phyloP scores from a whole-genome alignment of 345 rosid species.

The Passiflora organensis region DNA sequence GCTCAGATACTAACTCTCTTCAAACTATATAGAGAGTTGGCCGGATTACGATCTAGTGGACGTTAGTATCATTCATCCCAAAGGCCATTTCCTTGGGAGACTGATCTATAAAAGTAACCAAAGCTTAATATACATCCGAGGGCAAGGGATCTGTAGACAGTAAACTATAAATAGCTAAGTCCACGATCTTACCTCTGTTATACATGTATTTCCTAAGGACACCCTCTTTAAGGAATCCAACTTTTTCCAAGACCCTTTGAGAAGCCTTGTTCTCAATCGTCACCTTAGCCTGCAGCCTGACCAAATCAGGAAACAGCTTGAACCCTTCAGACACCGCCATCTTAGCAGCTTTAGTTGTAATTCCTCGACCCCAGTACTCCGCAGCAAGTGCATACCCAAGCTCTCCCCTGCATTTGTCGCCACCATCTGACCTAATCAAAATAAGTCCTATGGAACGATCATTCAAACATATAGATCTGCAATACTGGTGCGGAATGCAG shows the following conservation, averaged over 20 bases:
- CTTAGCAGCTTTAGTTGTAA: conserved; percentile 32
- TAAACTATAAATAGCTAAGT: conserved; percentile 6
- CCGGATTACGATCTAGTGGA: no score
- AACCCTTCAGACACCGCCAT: conserved; percentile 29
- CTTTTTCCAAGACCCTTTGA: conserved; percentile 41
- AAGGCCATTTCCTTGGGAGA: background rate
- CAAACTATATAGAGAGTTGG: no score
- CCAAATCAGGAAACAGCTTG: conserved; percentile 23
- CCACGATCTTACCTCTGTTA: conserved; percentile 30
- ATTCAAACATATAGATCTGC: conserved; percentile 41
- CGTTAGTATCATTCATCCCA: background rate
- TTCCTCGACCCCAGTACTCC: conserved; percentile 46
- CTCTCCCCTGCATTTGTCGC: conserved; percentile 29
- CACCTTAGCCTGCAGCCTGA: conserved; percentile 42
- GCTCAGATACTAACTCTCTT: no score
- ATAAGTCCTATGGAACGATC: conserved; percentile 40
- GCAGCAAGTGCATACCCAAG: conserved; percentile 36
- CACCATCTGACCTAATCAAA: conserved; percentile 31
- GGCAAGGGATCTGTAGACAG: background rate
- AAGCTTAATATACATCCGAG: background rate
- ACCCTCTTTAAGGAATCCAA: conserved; percentile 39
- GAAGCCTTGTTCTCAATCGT: conserved; percentile 33
- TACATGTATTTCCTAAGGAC: conserved; percentile 32
- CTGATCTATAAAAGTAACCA: background rate
- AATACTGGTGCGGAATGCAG: conserved; percentile 46